Base-by-base conservation (phyloP, 441 rosid species). In the Populus hybrid region DNA sequence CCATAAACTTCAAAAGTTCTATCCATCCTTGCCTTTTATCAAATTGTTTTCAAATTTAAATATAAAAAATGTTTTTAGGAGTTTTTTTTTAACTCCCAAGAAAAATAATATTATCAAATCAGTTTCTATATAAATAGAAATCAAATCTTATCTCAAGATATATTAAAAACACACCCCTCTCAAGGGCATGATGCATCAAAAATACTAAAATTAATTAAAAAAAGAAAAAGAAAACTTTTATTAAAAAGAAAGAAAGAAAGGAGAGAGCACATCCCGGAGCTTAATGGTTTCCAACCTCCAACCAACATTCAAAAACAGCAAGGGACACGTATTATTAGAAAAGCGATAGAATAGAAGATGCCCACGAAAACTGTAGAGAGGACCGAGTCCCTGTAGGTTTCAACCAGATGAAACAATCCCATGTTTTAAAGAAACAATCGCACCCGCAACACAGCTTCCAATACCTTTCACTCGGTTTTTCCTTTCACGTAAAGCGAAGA, bases 251-350 rank as follows among this genome's bases (percentile, higher is more conserved):
- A 14, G 8, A 46, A 21, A 23, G 23, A 1, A 23, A 20, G 1
- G 24, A 35, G 34, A 73, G 24, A 67, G 14, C 32, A 59, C 53
- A 68, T 74, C 42, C 42, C 8, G 24, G 35, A 11, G 46, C 63
- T 75, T 77, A 53, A 84, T 75, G 83, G 76, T 34, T 75, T 69
- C 83, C 84, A 79, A 78, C 77, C 6, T 5, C 71, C 75, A 77
- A 74, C 73, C n/a, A 67, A 72, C 63, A 53, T 65, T 23, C 16
- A 23, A 57, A 16, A 28, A n/a, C 66, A 65, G 14, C 46, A 35
- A 9, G 21, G 61, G 24, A 69, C 57, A 46, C 57, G 57, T 69
- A 34, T 63, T 38, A 59, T 75, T 75, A 63, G 38, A 30, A 18
- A 57, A 4, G 16, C 63, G n/a, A 2, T 6, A 16, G 7, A 14